Evolutionary conservation across 2,329 filamentous ascomycete genomes (phyloP).

Genomic region (Ophioceras dolichostomum): DNA sequence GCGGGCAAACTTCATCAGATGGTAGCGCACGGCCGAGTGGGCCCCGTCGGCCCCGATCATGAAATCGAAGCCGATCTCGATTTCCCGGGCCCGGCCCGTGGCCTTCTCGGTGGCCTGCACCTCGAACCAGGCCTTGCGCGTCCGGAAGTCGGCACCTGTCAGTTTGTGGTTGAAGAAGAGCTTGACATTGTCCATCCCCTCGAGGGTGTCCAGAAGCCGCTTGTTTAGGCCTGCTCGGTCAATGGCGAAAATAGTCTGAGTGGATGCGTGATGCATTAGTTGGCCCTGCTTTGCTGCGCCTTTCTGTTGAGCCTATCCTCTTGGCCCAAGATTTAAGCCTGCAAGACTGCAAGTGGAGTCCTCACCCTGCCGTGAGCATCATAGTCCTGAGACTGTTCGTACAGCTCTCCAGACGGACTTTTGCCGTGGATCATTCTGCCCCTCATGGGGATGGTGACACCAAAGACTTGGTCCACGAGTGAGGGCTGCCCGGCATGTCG

Average conservation of each 20-base stretch:
- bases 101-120: conserved; percentile 16
- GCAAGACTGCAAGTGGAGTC: no score
- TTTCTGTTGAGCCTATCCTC: background rate
- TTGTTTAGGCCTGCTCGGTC: conserved; percentile 79
- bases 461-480: conserved; percentile 63
- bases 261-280: no score
- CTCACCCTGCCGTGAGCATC: conserved; percentile 76
- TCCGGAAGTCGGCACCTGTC: conserved; percentile 73
- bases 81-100: conserved; percentile 47
- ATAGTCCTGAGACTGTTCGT: conserved; percentile 75
- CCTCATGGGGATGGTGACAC: conserved; percentile 79
- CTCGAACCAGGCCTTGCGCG: conserved; percentile 81
- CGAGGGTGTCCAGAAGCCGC: conserved; percentile 70
- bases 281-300: background rate
- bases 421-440: conserved; percentile 91
- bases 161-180: conserved; percentile 91
- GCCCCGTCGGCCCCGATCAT: conserved; percentile 93
- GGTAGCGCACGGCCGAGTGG: conserved; percentile 80
- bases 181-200: conserved; percentile 76
- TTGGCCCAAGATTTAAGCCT: no score
- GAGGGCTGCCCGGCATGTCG: conserved; percentile 52
- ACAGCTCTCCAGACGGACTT: conserved; percentile 50
- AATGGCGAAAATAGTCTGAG: conserved; percentile 69
- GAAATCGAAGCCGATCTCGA: conserved; percentile 80
- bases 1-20: conserved; percentile 88